Conservation (phyloP, 306 rosid species). For the Sesbania bispinosa region DNA sequence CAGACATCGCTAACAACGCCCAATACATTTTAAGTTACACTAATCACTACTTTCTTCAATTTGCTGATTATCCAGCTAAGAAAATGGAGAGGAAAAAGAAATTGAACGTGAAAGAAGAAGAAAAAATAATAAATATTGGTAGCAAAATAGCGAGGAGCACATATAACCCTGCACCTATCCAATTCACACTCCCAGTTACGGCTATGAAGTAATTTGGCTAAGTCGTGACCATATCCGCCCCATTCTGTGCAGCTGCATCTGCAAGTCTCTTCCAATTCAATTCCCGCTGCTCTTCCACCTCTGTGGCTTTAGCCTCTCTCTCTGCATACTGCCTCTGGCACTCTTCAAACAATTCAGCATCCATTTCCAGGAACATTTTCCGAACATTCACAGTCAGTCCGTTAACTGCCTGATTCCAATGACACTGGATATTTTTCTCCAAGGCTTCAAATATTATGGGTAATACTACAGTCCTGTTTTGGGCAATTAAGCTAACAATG, state of each 20-base stretch:
- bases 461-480: slow-evolving; percentile 65
- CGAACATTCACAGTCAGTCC: slow-evolving; percentile 85
- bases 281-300: slow-evolving; percentile 68
- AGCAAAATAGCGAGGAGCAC: slow-evolving; percentile 45
- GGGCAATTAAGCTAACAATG: slow-evolving; percentile 86
- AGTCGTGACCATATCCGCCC: slow-evolving; percentile 52
- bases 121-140: slow-evolving; percentile 44
- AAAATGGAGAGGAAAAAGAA: slow-evolving; percentile 31
- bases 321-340: slow-evolving; percentile 72
- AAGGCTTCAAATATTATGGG: slow-evolving; percentile 83
- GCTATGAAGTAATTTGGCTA: slow-evolving; percentile 28
- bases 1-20: slow-evolving; percentile 47
- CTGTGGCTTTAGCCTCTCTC: slow-evolving; percentile 59
- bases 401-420: slow-evolving; percentile 95
- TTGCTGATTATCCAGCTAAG: slow-evolving; percentile 40
- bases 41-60: slow-evolving; percentile 52
- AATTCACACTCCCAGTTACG: slow-evolving; percentile 27
- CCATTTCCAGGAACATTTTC: slow-evolving; percentile 94
- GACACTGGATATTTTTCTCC: slow-evolving; percentile 81
- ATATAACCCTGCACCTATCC: slow-evolving; percentile 31
- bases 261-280: slow-evolving; percentile 82
- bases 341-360: slow-evolving; percentile 83
- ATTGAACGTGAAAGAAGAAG: slow-evolving; percentile 13
- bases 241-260: slow-evolving; percentile 68
- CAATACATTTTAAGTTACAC: slow-evolving; percentile 51